A percentile compares a stretch with the other conserved stretches of the same genome.
Conservation (phyloP, 352 stramenopile species). For the Globisporangium orthogonon region DNA sequence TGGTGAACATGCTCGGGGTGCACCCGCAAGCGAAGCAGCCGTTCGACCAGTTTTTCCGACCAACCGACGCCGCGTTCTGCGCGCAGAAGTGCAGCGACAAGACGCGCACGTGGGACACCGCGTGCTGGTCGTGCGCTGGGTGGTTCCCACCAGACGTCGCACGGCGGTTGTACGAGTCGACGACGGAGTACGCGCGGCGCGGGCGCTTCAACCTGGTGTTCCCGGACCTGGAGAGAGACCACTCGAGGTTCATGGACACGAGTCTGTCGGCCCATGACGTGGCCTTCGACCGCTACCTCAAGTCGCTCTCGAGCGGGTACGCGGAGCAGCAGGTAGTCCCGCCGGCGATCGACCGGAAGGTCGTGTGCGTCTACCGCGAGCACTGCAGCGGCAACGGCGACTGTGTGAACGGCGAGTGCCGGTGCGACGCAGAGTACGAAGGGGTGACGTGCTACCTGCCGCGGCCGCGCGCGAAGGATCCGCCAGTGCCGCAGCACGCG, state of each 20-base stretch:
- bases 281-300: slow-evolving; percentile 69
- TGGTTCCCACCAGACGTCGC: slow-evolving; percentile 68
- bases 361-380: slow-evolving; percentile 70
- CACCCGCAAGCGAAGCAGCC: slow-evolving; percentile 47
- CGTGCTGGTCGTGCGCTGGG: slow-evolving; percentile 70
- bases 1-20: slow-evolving; percentile 63
- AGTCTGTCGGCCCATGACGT: slow-evolving; percentile 56
- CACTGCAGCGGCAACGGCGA: slow-evolving; percentile 79
- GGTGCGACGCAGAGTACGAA: slow-evolving; percentile 68
- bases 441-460: slow-evolving; percentile 79
- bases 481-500: slow-evolving; percentile 18
- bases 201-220: slow-evolving; percentile 67
- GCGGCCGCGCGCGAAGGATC: slow-evolving; percentile 22
- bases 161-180: slow-evolving; percentile 38
- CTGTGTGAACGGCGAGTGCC: slow-evolving; percentile 75
- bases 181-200: slow-evolving; percentile 60
- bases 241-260: slow-evolving; percentile 49
- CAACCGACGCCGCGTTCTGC: slow-evolving; percentile 42
- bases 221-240: slow-evolving; percentile 51
- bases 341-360: slow-evolving; percentile 23
- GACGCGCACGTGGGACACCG: slow-evolving; percentile 50
- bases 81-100: slow-evolving; percentile 54
- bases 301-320: slow-evolving; percentile 50
- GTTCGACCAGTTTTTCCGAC: slow-evolving; percentile 60
- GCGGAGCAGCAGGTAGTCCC: slow-evolving; percentile 33